Evolutionary conservation across 2,329 filamentous ascomycete species (phyloP).

Genomic region (Hirsutella minnesotensis): DNA sequence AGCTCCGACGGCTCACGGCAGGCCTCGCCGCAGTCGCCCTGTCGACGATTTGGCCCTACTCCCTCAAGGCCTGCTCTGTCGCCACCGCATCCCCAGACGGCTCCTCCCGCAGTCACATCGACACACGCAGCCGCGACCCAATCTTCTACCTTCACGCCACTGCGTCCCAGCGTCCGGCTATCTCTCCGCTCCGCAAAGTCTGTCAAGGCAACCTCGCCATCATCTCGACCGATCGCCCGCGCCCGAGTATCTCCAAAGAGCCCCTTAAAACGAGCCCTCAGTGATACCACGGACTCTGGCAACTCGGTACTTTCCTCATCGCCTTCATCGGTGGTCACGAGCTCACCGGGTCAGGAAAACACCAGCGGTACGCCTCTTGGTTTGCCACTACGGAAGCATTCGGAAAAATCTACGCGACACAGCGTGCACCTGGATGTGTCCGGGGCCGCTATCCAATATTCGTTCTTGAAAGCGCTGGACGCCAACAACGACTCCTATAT

Average conservation of each 20-base stretch:
- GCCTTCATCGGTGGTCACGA: constrained; percentile 20
- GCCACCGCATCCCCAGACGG: constrained; percentile 20
- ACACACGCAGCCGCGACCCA: constrained; percentile 18
- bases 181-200: constrained; percentile 52
- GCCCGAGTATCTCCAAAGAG: constrained; percentile 65
- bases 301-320: constrained; percentile 45
- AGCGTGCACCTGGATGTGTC: constrained; percentile 47
- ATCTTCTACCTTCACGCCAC: constrained; percentile 49
- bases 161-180: constrained; percentile 55
- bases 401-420: constrained; percentile 38
- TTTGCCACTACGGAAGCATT: constrained; percentile 10
- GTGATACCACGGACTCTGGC: constrained; percentile 55
- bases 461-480: constrained; percentile 39
- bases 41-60: constrained; percentile 27
- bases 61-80: constrained; percentile 21
- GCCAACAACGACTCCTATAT: constrained; percentile 21
- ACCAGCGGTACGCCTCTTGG: constrained; percentile 22
- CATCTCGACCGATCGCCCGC: constrained; percentile 42
- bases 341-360: constrained; percentile 33
- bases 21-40: constrained; percentile 39
- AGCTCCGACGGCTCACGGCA: constrained; percentile 35
- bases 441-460: constrained; percentile 34
- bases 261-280: constrained; percentile 67
- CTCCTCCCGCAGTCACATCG: constrained; percentile 20
- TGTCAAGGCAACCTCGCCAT: constrained; percentile 40